Base-by-base conservation (phyloP, 495 filamentous ascomycete genomes). In the Amphirosellinia nigrospora region DNA sequence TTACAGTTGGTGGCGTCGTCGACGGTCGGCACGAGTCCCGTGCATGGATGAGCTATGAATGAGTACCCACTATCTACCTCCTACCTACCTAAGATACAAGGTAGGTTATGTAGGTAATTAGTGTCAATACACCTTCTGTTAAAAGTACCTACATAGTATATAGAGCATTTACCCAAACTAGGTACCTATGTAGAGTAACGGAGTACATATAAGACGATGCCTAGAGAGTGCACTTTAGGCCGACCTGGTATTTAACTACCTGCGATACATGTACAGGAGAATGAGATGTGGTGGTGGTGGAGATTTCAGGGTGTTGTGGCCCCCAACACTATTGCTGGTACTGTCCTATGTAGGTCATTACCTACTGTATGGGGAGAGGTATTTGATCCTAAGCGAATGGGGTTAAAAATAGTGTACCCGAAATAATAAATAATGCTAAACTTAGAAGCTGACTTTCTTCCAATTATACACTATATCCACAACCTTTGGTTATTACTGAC, bases 371-470 rank as follows among this genome's bases (percentile, higher is more conserved):
- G n/a, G n/a, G n/a, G n/a, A n/a, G n/a, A n/a, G n/a, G n/a, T n/a
- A n/a, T n/a, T n/a, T n/a, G n/a, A n/a, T n/a, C n/a, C n/a, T n/a
- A n/a, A 36, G 34, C 34, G 34, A 45, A 11, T 45, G 41, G 41
- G 41, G 15, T 45, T 16, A 45, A 16, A n/a, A n/a, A n/a, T n/a
- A n/a, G n/a, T 39, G 34, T 39, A 38, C 36, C 16, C n/a, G 9
- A 34, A 32, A 39, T 39, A 39, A 38, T 39, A 36, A 30, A 30
- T 13, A 10, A n/a, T 3, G 6, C 56, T 26, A 39, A 61, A 39
- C 58, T 61, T 61, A 61, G 58, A 61, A 61, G 36, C 58, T 41
- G 34, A 61, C 58, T 41, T 34, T 36, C 55, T 58, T 58, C n/a
- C n/a, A n/a, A 58, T 36, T 58, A 58, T 58, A 36, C 13, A 36